Evolutionary conservation across 2,329 filamentous ascomycete species (phyloP), one percentile per base, ranked within the genome.

Genomic region (Mollisiaceae sp.): DNA sequence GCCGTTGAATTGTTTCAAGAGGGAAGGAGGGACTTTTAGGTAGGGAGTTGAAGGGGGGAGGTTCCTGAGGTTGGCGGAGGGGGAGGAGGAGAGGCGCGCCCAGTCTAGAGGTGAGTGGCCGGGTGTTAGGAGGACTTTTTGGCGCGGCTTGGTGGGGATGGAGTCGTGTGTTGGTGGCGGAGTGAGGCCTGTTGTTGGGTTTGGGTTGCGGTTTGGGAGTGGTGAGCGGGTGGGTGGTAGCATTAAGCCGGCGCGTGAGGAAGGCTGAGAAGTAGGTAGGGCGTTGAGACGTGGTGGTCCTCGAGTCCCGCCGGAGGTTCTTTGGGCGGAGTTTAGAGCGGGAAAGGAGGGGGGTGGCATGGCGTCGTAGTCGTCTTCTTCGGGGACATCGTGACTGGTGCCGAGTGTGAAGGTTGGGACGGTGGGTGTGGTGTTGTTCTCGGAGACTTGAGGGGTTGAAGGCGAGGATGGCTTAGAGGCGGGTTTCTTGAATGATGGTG

Each of bases 71-170:
- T 93, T 89, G 36, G 86, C 82, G 36, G 80, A 80, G 1, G 89
- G 88, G 57, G 83, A 80, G 22, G 83, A 82, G 1, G 87, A 86
- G 0, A 97, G 85, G 6, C 90, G 88, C 14, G 95, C 95, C 95
- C 95, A 99, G 84, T 99, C 95, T 14, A 99, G 88, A 0, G 95
- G 94, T 1, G 93, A 97, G 81, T 94, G 94, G 38, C 95, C 94
- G 0, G 95, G 95, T n/a, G 89, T 86, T 4, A 99, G 86, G 9
- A 90, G 83, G 4, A 97, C 91, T 74, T 94, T 91, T 77, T 85
- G 86, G 12, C 83, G 85, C 4, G 85, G 83, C 74, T 87, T 88
- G 27, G 79, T 68, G 1, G 86, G 85, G 65, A 82, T 83, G 50
- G 79, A 75, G 38, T 77, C 79, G 74, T 84, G 84, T 15, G 85